A percentile compares a stretch with the other conserved stretches of the same genome.
These are phyloP conservation scores for Patellifolia procumbens DNA, from an alignment of 179 eudicot genomes.

Conservation along the genomic window DNA sequence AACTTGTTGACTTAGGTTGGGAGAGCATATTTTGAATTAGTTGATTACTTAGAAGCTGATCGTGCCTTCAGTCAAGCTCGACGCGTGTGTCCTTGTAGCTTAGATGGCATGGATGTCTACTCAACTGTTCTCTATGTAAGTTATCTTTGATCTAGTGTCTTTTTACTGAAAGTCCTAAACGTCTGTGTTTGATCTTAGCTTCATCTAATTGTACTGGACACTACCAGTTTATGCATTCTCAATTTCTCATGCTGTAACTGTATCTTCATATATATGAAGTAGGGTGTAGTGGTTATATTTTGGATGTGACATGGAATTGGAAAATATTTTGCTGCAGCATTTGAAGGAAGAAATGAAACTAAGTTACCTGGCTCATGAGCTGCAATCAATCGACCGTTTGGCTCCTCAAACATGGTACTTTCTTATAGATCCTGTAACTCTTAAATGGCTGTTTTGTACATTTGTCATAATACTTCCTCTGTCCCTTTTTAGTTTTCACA, in stretches of 20 bases:
- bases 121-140: slow-evolving; percentile 97
- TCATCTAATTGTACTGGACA: not conserved
- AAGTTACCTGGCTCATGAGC: slow-evolving; percentile 97
- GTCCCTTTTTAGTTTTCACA: too few relatives aligned
- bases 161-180: not conserved
- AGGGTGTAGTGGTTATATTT: not conserved
- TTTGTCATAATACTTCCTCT: not conserved
- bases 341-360: slow-evolving; percentile 96
- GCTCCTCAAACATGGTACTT: slow-evolving; percentile 96
- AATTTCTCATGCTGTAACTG: not conserved
- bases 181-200: not conserved
- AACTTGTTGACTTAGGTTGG: slow-evolving; percentile 62
- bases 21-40: slow-evolving; percentile 85
- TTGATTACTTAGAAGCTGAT: slow-evolving; percentile 95
- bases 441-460: not conserved
- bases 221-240: not conserved
- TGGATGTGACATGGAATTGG: slow-evolving; percentile 18
- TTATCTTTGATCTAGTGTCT: slow-evolving; percentile 16
- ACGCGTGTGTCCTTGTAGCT: slow-evolving; percentile 79
- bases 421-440: slow-evolving; percentile 12
- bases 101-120: slow-evolving; percentile 97
- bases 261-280: not conserved
- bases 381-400: slow-evolving; percentile 88
- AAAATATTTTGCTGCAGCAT: slow-evolving; percentile 52
- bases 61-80: slow-evolving; percentile 93